These are phyloP conservation scores for Gastrolobium bilobum DNA, from an alignment of 306 rosid species.

Conservation along the genomic window DNA sequence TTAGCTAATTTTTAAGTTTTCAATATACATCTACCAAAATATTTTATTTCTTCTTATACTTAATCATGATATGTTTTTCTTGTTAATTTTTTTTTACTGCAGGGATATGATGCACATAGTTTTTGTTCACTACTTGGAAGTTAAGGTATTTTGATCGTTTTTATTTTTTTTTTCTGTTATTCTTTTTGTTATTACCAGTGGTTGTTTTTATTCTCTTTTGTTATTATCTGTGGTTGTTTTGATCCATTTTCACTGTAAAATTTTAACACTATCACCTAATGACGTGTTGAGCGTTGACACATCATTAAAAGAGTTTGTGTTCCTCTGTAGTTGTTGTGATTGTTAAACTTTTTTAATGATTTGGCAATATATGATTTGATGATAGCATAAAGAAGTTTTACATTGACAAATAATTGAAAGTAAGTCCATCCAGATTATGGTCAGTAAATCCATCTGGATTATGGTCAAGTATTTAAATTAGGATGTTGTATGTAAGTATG, in stretches of 20 bases:
- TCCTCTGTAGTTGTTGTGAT: neutral
- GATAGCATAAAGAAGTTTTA: too few species aligned
- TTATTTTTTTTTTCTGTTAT: slow-evolving; percentile 15
- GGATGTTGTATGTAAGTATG: neutral
- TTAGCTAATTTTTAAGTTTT: slow-evolving; percentile 35
- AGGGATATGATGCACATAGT: slow-evolving; percentile 95
- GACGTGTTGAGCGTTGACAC: neutral
- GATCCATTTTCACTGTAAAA: neutral
- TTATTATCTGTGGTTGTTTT: neutral
- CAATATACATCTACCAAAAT: neutral
- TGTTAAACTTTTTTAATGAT: too few species aligned
- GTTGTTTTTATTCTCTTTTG: neutral
- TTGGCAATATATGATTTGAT: too few species aligned
- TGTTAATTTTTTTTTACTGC: slow-evolving; percentile 54
- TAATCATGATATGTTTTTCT: slow-evolving; percentile 40
- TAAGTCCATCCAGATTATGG: too few species aligned
- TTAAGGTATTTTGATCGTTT: slow-evolving; percentile 67
- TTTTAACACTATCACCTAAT: neutral
- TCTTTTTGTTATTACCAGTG: slow-evolving; percentile 4
- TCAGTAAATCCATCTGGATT: slow-evolving; percentile 3
- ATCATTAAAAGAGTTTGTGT: neutral
- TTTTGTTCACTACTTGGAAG: slow-evolving; percentile 95
- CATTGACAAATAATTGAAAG: too few species aligned
- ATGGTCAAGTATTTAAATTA: neutral
- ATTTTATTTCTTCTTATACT: neutral